Base-by-base conservation (phyloP, 108 stramenopile species). In the Epithemia pelagica region DNA sequence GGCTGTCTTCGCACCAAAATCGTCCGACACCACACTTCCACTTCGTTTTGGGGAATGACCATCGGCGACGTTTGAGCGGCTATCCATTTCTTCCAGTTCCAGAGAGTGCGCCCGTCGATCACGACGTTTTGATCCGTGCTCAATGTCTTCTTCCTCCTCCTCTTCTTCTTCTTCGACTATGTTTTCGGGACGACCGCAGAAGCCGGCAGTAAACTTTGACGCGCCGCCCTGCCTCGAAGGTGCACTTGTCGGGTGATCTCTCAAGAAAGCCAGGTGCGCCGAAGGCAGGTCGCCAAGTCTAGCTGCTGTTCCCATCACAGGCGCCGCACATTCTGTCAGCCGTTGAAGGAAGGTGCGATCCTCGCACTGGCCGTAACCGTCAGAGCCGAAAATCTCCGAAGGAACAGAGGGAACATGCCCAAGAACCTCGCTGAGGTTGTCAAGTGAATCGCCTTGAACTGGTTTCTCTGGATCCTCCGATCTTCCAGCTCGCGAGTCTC, bases 101-200 rank as follows among this genome's bases (percentile, higher is more conserved):
- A 22, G 25, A 10, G n/a, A 28, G 28, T 52, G 22, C 33, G 27
- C 32, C 7, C 18, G 5, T 57, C 5, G 15, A 15, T 15, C 10
- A 10, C 15, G 37, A 5, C 10, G 10, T 10, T 46, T 46, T 46
- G 37, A 5, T 46, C 37, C 10, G 5, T 46, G 37, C 15, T 46
- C 37, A n/a, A n/a, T n/a, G 10, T 46, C 37, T 46, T 46, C 37
- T 46, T 46, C 37, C 15, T 46, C 37, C 37, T 46, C 26, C 5
- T 65, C 70, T 29, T 69, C 70, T 2, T 66, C 74, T 51, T 83
- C 78, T 59, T 80, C 82, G 52, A 78, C 70, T 18, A 90, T 84
- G 0, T 75, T 74, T 61, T 87, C 89, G 1, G 84, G 82, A 22
- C 84, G 71, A 23, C 82, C 84, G 62, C 89, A 90, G 15, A 89